Evolutionary conservation across 208 protist genomes (phyloP).

Genomic region (Acanthamoeba castellanii): DNA sequence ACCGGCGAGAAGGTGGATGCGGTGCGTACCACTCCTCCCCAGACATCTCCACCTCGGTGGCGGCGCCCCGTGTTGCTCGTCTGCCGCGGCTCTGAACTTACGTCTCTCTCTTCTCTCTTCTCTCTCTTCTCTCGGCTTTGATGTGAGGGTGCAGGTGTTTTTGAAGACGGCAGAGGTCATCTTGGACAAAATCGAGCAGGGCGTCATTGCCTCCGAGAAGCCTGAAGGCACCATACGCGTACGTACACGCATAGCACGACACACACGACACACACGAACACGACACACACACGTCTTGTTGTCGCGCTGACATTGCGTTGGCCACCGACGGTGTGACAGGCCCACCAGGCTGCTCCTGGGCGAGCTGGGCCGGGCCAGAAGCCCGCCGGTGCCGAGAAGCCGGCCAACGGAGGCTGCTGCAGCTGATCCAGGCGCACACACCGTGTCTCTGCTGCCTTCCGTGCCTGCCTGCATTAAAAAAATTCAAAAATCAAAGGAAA

Average conservation of each 20-base stretch:
- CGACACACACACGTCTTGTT: not conserved
- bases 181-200: conserved; percentile 18
- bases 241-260: no score
- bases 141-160: not conserved
- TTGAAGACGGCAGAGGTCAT: conserved; percentile 6
- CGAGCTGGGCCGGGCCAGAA: not conserved
- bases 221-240: conserved; percentile 18
- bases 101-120: no score
- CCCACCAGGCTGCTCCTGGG: not conserved
- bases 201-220: not conserved
- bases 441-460: no score
- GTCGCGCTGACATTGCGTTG: not conserved
- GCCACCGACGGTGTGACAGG: not conserved
- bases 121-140: no score
- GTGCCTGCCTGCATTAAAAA: no score
- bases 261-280: no score
- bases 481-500: not conserved
- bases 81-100: no score
- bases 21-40: not conserved
- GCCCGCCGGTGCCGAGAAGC: no score
- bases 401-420: not conserved
- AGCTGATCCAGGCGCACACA: not conserved
- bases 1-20: conserved; percentile 80
- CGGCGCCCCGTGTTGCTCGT: no score
- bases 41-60: no score